Conservation (phyloP, 2,329 filamentous ascomycete genomes). For the Beauveria bassiana region DNA sequence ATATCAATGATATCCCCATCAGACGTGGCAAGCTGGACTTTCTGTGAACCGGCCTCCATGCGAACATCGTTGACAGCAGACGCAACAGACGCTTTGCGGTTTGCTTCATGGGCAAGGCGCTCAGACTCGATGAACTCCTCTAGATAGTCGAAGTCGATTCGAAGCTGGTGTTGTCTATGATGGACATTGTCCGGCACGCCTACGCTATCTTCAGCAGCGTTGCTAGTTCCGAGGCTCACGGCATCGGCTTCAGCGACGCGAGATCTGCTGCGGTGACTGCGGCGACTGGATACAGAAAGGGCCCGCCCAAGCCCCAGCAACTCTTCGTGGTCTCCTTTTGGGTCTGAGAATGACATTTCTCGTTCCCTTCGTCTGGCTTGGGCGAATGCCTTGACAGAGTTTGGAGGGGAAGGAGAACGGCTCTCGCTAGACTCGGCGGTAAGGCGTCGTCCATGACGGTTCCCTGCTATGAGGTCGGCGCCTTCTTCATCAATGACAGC, state of each 20-base stretch:
- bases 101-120: conserved; percentile 40
- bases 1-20: conserved; percentile 52
- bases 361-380: conserved; percentile 80
- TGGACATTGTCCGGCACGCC: conserved; percentile 68
- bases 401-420: conserved; percentile 78
- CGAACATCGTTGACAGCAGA: conserved; percentile 28
- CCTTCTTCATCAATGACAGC: conserved; percentile 72
- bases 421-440: conserved; percentile 52
- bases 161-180: conserved; percentile 59
- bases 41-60: conserved; percentile 19
- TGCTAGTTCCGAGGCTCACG: conserved; percentile 55
- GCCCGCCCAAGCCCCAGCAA: conserved; percentile 65
- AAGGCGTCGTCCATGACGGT: conserved; percentile 42
- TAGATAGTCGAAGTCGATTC: conserved; percentile 87
- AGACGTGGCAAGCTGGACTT: conserved; percentile 36
- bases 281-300: conserved; percentile 59
- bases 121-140: conserved; percentile 77
- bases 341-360: conserved; percentile 51
- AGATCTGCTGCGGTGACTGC: conserved; percentile 49
- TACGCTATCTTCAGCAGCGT: conserved; percentile 76
- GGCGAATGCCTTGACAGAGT: conserved; percentile 96
- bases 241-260: conserved; percentile 55
- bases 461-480: conserved; percentile 35
- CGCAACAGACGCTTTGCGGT: conserved; percentile 38
- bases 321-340: conserved; percentile 31